Percentiles rank a stretch among this genome's conserved stretches.
These are phyloP conservation scores for Aspergillus panamensis DNA, from an alignment of 495 filamentous ascomycete species.

Conservation along the genomic window DNA sequence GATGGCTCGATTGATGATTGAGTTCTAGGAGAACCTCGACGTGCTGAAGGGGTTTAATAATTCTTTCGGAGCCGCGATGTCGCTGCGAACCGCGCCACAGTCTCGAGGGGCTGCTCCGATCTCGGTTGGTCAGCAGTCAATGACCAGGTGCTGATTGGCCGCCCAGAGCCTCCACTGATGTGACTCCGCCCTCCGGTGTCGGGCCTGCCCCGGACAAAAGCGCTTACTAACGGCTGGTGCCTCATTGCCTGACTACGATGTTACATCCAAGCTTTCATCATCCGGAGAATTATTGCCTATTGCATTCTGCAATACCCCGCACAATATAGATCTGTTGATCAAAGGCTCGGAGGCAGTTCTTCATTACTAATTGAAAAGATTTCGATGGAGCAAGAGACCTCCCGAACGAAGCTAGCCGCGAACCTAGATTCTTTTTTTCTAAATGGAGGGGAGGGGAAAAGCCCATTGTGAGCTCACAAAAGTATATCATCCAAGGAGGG, in stretches of 20 bases:
- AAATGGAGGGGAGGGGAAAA: too few relatives aligned
- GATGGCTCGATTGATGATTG: background rate
- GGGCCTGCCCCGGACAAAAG: background rate
- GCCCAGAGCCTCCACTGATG: background rate
- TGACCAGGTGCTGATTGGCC: constrained; percentile 29
- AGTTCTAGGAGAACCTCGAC: constrained; percentile 12
- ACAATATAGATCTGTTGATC: too few relatives aligned
- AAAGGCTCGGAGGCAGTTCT: too few relatives aligned
- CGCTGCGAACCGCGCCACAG: constrained; percentile 25
- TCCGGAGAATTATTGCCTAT: too few relatives aligned
- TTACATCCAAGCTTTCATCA: background rate
- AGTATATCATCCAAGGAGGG: too few relatives aligned
- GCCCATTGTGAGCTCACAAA: too few relatives aligned
- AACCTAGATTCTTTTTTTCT: too few relatives aligned
- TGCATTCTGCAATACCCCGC: too few relatives aligned
- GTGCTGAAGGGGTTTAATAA: constrained; percentile 33
- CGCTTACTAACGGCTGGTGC: constrained; percentile 18
- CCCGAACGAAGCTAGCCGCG: too few relatives aligned
- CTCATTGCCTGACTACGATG: background rate
- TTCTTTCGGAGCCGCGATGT: constrained; percentile 37
- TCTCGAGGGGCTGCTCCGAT: constrained; percentile 41
- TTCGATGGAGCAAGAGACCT: too few relatives aligned
- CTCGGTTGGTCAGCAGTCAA: constrained; percentile 44
- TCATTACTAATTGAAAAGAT: too few relatives aligned
- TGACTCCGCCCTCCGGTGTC: constrained; percentile 7